These are phyloP conservation scores for Cryptosporidium sp. DNA, from an alignment of 169 alveolate species.

Conservation along the genomic window DNA sequence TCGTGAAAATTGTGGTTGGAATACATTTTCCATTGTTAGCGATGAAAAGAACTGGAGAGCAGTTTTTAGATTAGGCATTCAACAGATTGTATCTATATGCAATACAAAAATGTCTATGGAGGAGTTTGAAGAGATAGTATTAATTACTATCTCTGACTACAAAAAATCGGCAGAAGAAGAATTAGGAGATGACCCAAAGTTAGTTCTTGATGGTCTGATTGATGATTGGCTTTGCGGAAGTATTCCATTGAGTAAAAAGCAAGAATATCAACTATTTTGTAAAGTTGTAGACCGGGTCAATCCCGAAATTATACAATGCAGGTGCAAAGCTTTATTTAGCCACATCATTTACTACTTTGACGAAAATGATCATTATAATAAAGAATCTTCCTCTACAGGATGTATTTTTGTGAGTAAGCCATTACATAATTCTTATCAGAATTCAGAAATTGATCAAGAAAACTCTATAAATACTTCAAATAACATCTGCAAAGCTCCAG, in stretches of 20 bases:
- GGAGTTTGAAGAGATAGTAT: slow-evolving; percentile 40
- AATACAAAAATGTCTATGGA: slow-evolving; percentile 11
- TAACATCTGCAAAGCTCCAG: too few species aligned
- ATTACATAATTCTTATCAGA: background rate
- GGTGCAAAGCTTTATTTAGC: slow-evolving; percentile 42
- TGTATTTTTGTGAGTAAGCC: slow-evolving; percentile 56
- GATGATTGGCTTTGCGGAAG: slow-evolving; percentile 74
- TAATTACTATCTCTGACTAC: slow-evolving; percentile 44
- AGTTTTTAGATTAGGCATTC: slow-evolving; percentile 7
- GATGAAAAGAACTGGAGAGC: slow-evolving; percentile 16
- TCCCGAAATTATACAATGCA: slow-evolving; percentile 25
- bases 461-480: slow-evolving; percentile 11
- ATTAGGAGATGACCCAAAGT: slow-evolving; percentile 49
- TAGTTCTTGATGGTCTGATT: slow-evolving; percentile 35
- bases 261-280: slow-evolving; percentile 69
- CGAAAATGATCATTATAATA: background rate
- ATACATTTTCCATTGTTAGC: slow-evolving; percentile 51
- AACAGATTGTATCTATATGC: slow-evolving; percentile 23
- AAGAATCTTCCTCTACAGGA: background rate
- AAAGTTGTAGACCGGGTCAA: slow-evolving; percentile 46
- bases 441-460: slow-evolving; percentile 13
- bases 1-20: slow-evolving; percentile 72
- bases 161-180: slow-evolving; percentile 58
- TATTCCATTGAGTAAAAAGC: slow-evolving; percentile 60
- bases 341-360: slow-evolving; percentile 40